Evolutionary conservation across 139 green algal species (phyloP).

Genomic region (Pleodorina starrii): DNA sequence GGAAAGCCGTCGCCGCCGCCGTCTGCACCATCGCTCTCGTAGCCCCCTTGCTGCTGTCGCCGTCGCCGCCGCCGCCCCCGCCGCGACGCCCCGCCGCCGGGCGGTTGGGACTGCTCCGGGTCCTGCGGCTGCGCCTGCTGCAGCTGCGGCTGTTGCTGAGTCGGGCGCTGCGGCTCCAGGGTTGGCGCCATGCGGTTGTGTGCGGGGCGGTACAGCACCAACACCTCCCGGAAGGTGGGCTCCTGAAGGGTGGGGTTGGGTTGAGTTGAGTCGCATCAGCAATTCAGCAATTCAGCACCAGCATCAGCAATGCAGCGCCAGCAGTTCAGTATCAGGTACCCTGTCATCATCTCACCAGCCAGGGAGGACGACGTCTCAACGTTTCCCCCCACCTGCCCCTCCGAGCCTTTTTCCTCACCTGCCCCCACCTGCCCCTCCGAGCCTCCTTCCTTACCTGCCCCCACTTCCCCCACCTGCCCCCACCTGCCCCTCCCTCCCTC

Average conservation of each 20-base stretch:
- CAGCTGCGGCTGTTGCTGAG: neutral
- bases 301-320: neutral
- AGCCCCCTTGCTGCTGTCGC: neutral
- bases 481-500: too few relatives aligned
- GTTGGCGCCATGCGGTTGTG: constrained; percentile 24
- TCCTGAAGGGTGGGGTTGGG: constrained; percentile 21
- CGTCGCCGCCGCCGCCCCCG: neutral
- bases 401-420: too few relatives aligned
- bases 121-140: neutral
- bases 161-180: neutral
- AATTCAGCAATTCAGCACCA: neutral
- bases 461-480: too few relatives aligned
- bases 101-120: too few relatives aligned
- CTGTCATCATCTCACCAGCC: too few relatives aligned
- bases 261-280: too few relatives aligned
- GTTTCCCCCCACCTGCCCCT: too few relatives aligned
- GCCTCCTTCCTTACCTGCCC: too few relatives aligned
- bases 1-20: too few relatives aligned
- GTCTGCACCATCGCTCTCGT: neutral
- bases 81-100: too few relatives aligned
- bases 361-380: too few relatives aligned
- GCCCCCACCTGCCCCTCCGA: too few relatives aligned
- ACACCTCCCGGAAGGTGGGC: constrained; percentile 41
- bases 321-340: neutral
- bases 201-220: constrained; percentile 30